Conservation (phyloP, 2,329 filamentous ascomycete genomes). For the Fusarium tricinctum region DNA sequence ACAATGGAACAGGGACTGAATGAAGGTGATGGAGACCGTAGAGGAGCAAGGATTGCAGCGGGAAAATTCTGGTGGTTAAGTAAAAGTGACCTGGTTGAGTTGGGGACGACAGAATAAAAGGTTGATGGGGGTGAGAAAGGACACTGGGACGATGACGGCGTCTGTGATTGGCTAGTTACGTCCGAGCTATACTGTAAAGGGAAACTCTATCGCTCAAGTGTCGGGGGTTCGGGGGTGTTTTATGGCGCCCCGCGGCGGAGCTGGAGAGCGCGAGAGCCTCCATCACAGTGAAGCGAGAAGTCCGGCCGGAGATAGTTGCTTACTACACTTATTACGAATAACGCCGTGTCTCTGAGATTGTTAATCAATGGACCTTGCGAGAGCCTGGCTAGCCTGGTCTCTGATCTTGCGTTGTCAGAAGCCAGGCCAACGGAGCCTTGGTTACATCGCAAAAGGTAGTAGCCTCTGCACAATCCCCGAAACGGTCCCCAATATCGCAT, state of each 20-base stretch:
- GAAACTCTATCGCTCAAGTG: constrained; percentile 3
- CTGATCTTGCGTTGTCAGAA: constrained; percentile 10
- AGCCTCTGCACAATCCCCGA: constrained; percentile 22
- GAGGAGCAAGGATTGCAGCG: constrained; percentile 17
- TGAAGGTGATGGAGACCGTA: constrained; percentile 8
- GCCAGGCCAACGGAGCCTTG: not conserved
- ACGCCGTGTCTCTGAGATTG: not conserved
- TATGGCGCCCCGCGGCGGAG: constrained; percentile 20
- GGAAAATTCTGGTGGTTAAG: constrained; percentile 31
- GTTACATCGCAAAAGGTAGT: constrained; percentile 15
- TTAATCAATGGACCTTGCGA: not conserved
- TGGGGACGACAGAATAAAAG: constrained; percentile 41
- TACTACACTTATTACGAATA: constrained; percentile 3
- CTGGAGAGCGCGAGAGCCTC: not conserved
- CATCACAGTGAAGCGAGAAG: constrained; percentile 18
- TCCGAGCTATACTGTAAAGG: not conserved
- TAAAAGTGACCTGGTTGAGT: constrained; percentile 24
- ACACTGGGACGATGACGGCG: constrained; percentile 15
- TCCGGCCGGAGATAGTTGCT: constrained; percentile 25
- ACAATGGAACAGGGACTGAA: constrained; percentile 1
- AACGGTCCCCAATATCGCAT: constrained; percentile 8
- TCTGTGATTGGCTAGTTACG: constrained; percentile 23
- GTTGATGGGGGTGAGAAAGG: constrained; percentile 3
- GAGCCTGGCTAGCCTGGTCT: too few species aligned
- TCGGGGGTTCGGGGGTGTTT: constrained; percentile 19